These are phyloP conservation scores for Yueomyces sinensis DNA, from an alignment of 805 yeast species.

Conservation along the genomic window DNA sequence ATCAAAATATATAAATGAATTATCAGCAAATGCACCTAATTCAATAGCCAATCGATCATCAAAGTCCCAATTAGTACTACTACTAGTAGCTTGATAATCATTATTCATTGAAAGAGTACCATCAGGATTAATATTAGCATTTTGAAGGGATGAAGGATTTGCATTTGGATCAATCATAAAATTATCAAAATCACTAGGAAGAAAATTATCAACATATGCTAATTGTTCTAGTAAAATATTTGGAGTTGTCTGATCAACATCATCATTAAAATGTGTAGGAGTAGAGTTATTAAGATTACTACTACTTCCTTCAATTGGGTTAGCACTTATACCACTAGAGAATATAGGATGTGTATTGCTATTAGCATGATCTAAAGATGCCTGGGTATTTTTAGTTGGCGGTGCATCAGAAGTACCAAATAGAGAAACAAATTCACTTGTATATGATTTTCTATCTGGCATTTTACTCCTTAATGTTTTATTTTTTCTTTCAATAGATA, in stretches of 20 bases:
- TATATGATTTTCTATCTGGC: conserved; percentile 3
- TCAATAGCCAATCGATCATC: conserved; percentile 49
- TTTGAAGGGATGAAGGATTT: conserved; percentile 10
- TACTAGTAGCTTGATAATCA: neutral
- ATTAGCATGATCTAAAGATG: too few species aligned
- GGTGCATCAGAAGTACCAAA: too few species aligned
- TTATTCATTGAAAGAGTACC: neutral
- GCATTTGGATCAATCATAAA: conserved; percentile 5
- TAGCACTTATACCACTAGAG: neutral
- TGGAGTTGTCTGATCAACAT: conserved; percentile 15
- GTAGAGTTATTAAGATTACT: neutral
- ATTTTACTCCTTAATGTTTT: neutral
- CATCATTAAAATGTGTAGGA: neutral
- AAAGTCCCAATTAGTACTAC: conserved; percentile 12
- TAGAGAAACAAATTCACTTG: conserved; percentile 9
- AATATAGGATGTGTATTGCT: too few species aligned
- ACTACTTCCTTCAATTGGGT: neutral
- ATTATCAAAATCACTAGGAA: conserved; percentile 35
- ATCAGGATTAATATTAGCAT: conserved; percentile 28
- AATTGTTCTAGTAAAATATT: conserved; percentile 53
- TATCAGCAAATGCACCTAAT: conserved; percentile 73
- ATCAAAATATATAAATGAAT: conserved; percentile 67
- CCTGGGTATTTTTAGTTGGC: too few species aligned
- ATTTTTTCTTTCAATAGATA: too few species aligned
- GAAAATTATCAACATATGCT: conserved; percentile 67